Conservation (phyloP, 2,329 filamentous ascomycete genomes). For the Geosmithia putterillii region DNA sequence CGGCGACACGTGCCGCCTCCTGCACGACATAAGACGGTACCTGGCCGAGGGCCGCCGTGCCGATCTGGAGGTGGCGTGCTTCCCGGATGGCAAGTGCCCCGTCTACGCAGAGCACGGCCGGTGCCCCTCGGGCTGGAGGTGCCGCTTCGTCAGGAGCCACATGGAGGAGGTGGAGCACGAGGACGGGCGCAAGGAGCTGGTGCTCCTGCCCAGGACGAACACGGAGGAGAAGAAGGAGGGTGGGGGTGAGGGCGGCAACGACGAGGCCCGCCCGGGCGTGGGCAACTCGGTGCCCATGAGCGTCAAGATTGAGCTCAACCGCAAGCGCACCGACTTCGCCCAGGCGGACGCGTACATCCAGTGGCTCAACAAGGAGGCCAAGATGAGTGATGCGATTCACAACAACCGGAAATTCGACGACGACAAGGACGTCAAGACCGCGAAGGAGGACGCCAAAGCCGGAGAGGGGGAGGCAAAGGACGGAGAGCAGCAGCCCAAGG, state of each 20-base stretch:
- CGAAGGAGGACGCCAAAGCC: conserved; percentile 26
- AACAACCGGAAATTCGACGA: conserved; percentile 22
- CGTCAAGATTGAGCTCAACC: conserved; percentile 63
- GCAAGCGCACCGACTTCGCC: conserved; percentile 57
- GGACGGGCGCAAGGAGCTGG: conserved; percentile 73
- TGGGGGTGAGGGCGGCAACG: conserved; percentile 22
- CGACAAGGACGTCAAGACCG: too few relatives aligned
- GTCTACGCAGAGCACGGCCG: conserved; percentile 64
- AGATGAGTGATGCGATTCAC: conserved; percentile 23
- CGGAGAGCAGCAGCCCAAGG: too few relatives aligned
- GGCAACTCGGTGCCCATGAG: conserved; percentile 62
- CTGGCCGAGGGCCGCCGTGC: conserved; percentile 68
- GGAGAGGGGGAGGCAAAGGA: too few relatives aligned
- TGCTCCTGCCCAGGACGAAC: conserved; percentile 42
- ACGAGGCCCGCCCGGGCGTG: conserved; percentile 49
- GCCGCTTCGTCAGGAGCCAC: conserved; percentile 79
- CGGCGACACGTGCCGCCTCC: conserved; percentile 68
- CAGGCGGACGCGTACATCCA: conserved; percentile 64
- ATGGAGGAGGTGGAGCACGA: conserved; percentile 66
- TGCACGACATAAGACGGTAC: conserved; percentile 79
- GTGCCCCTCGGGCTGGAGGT: conserved; percentile 86
- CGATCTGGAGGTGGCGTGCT: conserved; percentile 61
- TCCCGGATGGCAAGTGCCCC: conserved; percentile 65
- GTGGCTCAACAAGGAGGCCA: conserved; percentile 60
- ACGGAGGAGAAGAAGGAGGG: conserved; percentile 20